Evolutionary conservation across 805 yeast species (phyloP).

Genomic region (Kuraishia ogatae): DNA sequence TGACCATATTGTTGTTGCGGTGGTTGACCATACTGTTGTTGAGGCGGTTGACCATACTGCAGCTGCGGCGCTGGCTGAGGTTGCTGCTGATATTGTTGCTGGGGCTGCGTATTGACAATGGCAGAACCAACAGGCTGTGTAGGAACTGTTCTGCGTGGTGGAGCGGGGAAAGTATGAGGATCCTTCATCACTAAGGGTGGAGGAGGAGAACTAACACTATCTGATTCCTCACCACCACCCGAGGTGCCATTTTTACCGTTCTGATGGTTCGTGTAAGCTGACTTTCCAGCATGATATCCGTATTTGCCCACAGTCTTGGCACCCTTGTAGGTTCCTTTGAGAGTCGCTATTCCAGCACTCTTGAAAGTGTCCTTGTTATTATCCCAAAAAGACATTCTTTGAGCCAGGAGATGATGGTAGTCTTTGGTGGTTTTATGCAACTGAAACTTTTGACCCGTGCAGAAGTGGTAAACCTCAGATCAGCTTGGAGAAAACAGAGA

Average conservation of each 20-base stretch:
- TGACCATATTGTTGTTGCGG: conserved; percentile 17
- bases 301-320: conserved; percentile 39
- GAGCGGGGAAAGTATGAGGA: conserved; percentile 28
- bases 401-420: no score
- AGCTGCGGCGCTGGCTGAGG: conserved; percentile 1
- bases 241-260: conserved; percentile 14
- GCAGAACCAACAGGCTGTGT: conserved; percentile 3
- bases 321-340: conserved; percentile 43
- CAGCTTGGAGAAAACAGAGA: no score
- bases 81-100: conserved; percentile 1
- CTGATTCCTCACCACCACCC: conserved; percentile 8
- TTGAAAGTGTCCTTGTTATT: conserved; percentile 44
- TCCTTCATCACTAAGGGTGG: conserved; percentile 10
- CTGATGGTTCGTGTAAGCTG: conserved; percentile 36
- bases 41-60: conserved; percentile 9
- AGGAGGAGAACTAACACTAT: conserved; percentile 9
- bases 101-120: not conserved
- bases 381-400: conserved; percentile 31
- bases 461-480: no score
- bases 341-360: conserved; percentile 37
- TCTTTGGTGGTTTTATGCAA: no score
- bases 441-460: no score
- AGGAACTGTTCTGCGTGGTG: conserved; percentile 28
- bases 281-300: conserved; percentile 33
- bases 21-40: conserved; percentile 10